Conservation (phyloP, 2,329 filamentous ascomycete species). For the Ophiocordyceps unilateralis region DNA sequence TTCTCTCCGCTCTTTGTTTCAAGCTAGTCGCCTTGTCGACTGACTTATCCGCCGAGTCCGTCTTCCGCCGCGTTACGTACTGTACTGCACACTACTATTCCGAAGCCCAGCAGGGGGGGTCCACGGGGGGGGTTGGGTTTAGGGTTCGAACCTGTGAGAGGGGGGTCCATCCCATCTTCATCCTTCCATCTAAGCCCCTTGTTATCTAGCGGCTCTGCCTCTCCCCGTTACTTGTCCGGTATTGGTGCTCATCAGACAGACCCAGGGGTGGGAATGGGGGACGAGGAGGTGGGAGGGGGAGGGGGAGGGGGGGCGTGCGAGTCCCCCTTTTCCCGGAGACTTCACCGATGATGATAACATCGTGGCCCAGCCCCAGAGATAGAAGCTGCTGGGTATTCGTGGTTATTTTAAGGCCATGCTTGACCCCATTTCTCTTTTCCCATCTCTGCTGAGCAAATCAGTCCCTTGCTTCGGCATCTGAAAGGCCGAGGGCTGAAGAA, state of each 20-base stretch:
- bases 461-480: neutral
- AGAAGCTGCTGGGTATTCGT: neutral
- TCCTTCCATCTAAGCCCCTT: neutral
- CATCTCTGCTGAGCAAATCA: neutral
- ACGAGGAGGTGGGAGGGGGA: neutral
- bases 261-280: neutral
- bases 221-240: neutral
- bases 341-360: neutral
- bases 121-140: neutral
- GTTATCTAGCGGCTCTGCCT: neutral
- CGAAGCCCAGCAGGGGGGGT: neutral
- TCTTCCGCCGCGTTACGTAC: neutral
- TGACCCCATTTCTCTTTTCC: neutral
- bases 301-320: no score
- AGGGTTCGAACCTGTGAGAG: neutral
- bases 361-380: neutral
- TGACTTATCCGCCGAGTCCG: neutral
- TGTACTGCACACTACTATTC: no score
- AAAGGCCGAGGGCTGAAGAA: neutral
- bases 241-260: neutral
- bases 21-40: neutral
- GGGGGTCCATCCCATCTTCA: neutral
- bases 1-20: neutral
- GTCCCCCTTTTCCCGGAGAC: neutral
- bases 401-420: neutral